phyloP scores from a whole-genome alignment of 306 rosid species.

The Betula pendula region DNA sequence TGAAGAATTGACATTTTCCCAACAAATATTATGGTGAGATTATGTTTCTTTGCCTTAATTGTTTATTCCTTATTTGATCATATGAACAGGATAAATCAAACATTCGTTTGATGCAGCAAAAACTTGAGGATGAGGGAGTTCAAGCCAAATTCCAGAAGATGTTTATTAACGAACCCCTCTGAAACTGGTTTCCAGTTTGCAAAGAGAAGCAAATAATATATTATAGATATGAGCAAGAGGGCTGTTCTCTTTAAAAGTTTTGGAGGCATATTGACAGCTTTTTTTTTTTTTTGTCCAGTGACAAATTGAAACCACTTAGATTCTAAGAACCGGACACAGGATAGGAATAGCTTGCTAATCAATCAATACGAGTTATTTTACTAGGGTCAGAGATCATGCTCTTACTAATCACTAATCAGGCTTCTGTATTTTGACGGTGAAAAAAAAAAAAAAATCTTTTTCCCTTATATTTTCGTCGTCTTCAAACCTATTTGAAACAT shows the following conservation, averaged over 20 bases:
- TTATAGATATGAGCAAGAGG: background rate
- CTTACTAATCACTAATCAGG: too few relatives aligned
- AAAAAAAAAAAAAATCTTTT: too few relatives aligned
- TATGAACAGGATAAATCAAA: background rate
- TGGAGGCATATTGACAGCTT: background rate
- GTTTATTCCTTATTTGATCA: background rate
- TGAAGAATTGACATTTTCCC: constrained; percentile 35
- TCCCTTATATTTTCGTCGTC: too few relatives aligned
- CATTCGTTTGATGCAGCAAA: background rate
- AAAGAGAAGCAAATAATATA: background rate
- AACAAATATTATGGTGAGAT: constrained; percentile 23
- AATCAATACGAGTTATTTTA: too few relatives aligned
- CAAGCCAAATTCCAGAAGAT: background rate
- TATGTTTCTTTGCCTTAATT: constrained; percentile 22
- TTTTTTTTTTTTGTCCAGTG: background rate
- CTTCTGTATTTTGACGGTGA: background rate
- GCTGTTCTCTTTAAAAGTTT: background rate
- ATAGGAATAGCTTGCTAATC: background rate
- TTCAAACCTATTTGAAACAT: background rate
- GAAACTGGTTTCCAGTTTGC: background rate
- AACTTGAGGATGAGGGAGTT: background rate
- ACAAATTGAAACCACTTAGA: background rate
- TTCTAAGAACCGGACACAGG: background rate
- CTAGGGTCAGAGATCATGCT: too few relatives aligned
- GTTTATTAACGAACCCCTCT: background rate